Conservation (phyloP, 805 yeast species). For the Zygotorulaspora chibaensis region DNA sequence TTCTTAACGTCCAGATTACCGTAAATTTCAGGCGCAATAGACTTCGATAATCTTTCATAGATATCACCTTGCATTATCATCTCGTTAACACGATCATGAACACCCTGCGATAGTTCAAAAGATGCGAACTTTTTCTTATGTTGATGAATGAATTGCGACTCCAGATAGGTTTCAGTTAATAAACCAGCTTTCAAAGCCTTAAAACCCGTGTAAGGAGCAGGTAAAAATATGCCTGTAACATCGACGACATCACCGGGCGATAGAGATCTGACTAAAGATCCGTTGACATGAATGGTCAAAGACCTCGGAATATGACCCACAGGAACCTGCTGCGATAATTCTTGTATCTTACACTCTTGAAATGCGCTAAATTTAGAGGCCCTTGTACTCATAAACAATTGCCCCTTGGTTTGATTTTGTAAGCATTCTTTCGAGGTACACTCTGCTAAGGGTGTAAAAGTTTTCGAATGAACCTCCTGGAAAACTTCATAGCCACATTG, state of each 20-base stretch:
- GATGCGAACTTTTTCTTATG: conserved; percentile 84
- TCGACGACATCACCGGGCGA: conserved; percentile 96
- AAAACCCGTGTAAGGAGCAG: conserved; percentile 94
- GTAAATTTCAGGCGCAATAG: conserved; percentile 96
- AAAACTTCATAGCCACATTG: conserved; percentile 95
- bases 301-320: conserved; percentile 96
- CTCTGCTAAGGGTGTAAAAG: conserved; percentile 81
- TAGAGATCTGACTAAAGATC: conserved; percentile 79
- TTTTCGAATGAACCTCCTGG: conserved; percentile 84
- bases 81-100: conserved; percentile 50
- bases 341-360: conserved; percentile 95
- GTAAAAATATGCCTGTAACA: conserved; percentile 86
- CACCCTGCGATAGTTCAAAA: conserved; percentile 52
- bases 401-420: conserved; percentile 79
- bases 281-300: conserved; percentile 82
- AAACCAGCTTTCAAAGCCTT: conserved; percentile 89
- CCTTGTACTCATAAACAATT: conserved; percentile 85
- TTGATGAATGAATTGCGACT: conserved; percentile 79
- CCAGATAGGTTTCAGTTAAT: conserved; percentile 88
- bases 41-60: conserved; percentile 73
- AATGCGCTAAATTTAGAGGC: conserved; percentile 94
- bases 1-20: conserved; percentile 94
- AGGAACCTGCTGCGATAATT: conserved; percentile 92
- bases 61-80: conserved; percentile 62
- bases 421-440: conserved; percentile 81